A percentile compares a stretch with the other conserved stretches of the same genome.
These are phyloP conservation scores for Astraeus odoratus DNA, from an alignment of 768 basidiomycete species.

Conservation along the genomic window DNA sequence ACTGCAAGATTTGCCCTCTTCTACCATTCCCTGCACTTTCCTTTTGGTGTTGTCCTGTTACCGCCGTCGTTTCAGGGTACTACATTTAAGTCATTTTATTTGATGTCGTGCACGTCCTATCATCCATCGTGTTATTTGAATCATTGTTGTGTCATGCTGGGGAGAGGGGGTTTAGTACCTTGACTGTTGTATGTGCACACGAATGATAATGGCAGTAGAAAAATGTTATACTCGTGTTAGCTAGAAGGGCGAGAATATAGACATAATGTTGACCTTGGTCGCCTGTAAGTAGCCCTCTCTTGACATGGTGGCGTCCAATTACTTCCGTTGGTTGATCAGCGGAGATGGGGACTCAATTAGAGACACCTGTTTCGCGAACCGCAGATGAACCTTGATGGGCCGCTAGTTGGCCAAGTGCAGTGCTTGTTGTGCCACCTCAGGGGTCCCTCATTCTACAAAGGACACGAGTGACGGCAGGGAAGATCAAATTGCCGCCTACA, in stretches of 20 bases:
- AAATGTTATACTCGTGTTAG: too few relatives aligned
- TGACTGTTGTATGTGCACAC: neutral
- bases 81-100: slow-evolving; percentile 16
- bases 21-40: slow-evolving; percentile 4
- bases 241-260: too few relatives aligned
- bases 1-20: neutral
- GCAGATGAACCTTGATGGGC: neutral
- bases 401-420: neutral
- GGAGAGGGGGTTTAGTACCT: slow-evolving; percentile 3
- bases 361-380: neutral
- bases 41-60: slow-evolving; percentile 14
- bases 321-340: neutral
- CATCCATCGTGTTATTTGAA: slow-evolving; percentile 18
- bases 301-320: neutral
- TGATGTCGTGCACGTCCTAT: slow-evolving; percentile 21
- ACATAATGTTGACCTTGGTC: too few relatives aligned
- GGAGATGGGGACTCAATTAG: neutral
- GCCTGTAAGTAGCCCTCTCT: too few relatives aligned
- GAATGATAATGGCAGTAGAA: neutral
- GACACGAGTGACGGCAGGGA: neutral
- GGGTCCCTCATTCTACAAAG: neutral
- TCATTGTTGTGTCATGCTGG: slow-evolving; percentile 23
- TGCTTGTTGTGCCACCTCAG: neutral
- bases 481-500: neutral
- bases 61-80: slow-evolving; percentile 5